Percentiles rank a stretch among this genome's conserved stretches.
These are phyloP conservation scores for Polyporus arcularius DNA, from an alignment of 768 basidiomycete species.

Conservation along the genomic window DNA sequence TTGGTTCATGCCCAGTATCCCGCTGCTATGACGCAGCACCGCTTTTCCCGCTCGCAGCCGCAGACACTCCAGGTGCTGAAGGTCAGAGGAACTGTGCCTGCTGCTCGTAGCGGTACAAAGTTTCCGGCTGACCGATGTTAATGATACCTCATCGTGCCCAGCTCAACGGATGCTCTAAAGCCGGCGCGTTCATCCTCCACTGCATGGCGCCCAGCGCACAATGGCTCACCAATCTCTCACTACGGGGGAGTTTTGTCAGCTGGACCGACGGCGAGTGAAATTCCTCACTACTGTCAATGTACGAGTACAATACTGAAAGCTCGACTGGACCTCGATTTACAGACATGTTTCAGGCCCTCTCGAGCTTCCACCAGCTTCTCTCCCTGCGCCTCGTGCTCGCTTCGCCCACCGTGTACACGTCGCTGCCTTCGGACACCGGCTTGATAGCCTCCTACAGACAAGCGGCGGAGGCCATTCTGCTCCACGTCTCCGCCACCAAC, in stretches of 20 bases:
- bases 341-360: not conserved
- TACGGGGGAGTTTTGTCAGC: not conserved
- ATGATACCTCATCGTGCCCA: not conserved
- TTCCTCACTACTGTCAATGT: not conserved
- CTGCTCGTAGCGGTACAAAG: too few relatives aligned
- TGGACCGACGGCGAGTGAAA: not conserved
- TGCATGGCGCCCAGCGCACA: not conserved
- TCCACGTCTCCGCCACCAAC: too few relatives aligned
- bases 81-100: not conserved
- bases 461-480: not conserved
- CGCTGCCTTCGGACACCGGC: not conserved
- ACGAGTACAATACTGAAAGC: not conserved
- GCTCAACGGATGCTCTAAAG: not conserved
- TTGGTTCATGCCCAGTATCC: not conserved
- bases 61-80: not conserved
- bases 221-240: not conserved
- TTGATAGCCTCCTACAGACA: not conserved
- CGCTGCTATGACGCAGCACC: not conserved
- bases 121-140: too few relatives aligned
- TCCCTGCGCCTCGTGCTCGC: not conserved
- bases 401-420: not conserved
- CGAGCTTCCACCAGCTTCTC: not conserved
- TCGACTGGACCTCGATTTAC: not conserved
- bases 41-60: not conserved
- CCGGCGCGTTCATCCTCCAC: not conserved